These are phyloP conservation scores for Magnaporthiopsis incrustans DNA, from an alignment of 2,329 filamentous ascomycete species.

Conservation along the genomic window DNA sequence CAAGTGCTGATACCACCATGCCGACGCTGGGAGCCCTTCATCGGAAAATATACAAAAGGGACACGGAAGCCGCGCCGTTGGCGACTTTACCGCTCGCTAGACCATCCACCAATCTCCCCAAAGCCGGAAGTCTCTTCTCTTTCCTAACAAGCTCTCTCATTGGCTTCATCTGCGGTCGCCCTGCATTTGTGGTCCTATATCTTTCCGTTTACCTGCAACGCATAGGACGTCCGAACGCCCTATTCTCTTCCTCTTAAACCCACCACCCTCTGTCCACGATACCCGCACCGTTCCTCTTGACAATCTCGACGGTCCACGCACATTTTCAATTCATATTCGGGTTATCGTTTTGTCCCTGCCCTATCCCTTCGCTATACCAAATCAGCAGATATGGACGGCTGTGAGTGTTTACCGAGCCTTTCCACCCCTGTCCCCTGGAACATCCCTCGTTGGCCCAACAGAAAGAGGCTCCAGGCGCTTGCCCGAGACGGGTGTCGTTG, in stretches of 20 bases:
- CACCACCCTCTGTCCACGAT: not conserved
- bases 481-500: not conserved
- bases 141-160: slow-evolving; percentile 2
- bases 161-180: not conserved
- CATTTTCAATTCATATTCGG: slow-evolving; percentile 1
- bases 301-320: not conserved
- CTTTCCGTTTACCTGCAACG: not conserved
- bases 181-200: not conserved
- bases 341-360: slow-evolving; percentile 14
- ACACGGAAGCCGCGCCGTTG: slow-evolving; percentile 12
- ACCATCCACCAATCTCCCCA: slow-evolving; percentile 10
- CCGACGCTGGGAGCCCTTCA: not conserved
- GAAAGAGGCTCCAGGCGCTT: not conserved
- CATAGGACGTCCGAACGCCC: no score
- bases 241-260: not conserved
- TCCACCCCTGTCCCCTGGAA: not conserved
- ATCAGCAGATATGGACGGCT: not conserved
- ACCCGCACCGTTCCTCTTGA: slow-evolving; percentile 3
- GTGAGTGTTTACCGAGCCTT: not conserved
- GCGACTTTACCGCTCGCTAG: not conserved
- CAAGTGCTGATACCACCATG: not conserved
- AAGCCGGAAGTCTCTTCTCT: slow-evolving; percentile 12
- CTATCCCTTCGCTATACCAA: slow-evolving; percentile 9
- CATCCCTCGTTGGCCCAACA: not conserved
- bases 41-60: slow-evolving; percentile 20